phyloP scores from a whole-genome alignment of 768 basidiomycete species.

The Mrakia blollopis region DNA sequence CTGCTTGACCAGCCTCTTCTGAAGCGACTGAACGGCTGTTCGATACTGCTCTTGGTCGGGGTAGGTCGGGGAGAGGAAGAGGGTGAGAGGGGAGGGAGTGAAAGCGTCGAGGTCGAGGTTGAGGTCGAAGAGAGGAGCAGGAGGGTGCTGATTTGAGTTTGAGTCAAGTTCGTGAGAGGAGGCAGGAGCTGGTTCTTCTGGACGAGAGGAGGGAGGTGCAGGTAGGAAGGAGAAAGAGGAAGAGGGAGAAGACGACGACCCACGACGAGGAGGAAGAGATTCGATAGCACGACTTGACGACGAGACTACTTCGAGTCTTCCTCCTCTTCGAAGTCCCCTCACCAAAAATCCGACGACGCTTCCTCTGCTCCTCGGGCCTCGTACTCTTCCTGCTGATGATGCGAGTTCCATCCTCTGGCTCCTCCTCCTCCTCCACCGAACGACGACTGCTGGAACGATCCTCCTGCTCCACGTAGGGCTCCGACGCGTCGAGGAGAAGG shows the following conservation, averaged over 20 bases:
- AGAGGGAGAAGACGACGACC: too few relatives aligned
- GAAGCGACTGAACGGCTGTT: background rate
- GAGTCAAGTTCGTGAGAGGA: background rate
- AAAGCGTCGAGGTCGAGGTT: background rate
- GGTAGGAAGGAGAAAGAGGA: too few relatives aligned
- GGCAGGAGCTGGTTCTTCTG: background rate
- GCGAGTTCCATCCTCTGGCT: background rate
- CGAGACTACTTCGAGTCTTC: background rate
- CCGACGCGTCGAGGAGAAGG: too few relatives aligned
- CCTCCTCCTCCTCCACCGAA: too few relatives aligned
- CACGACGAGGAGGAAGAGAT: too few relatives aligned
- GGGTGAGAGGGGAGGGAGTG: background rate
- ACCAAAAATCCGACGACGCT: background rate
- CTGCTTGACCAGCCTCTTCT: background rate
- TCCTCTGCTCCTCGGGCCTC: background rate
- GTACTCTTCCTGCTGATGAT: background rate
- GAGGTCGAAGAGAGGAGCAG: background rate
- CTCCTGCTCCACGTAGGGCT: too few relatives aligned
- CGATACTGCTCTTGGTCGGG: background rate
- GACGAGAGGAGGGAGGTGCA: background rate
- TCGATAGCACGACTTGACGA: too few relatives aligned
- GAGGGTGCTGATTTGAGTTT: background rate
- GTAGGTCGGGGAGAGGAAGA: background rate
- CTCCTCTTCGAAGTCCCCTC: background rate
- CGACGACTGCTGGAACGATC: background rate